phyloP scores from a whole-genome alignment of 2,329 filamentous ascomycete genomes.

The Cercospora sojina region DNA sequence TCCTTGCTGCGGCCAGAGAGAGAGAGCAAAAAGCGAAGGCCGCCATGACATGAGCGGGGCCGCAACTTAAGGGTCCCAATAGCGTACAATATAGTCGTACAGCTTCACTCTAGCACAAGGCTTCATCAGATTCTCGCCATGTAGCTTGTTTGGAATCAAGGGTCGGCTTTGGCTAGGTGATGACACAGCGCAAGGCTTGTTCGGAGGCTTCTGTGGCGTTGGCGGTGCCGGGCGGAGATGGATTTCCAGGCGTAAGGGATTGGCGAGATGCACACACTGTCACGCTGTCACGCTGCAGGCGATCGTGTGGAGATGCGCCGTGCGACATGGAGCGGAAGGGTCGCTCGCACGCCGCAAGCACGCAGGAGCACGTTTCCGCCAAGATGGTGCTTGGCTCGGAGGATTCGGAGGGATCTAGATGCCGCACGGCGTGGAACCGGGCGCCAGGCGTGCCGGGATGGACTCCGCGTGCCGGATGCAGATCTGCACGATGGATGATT shows the following conservation, averaged over 20 bases:
- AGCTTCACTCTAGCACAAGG: neutral
- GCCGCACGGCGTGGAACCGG: neutral
- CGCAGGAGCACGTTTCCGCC: neutral
- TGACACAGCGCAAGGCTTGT: neutral
- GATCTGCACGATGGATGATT: neutral
- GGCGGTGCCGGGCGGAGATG: neutral
- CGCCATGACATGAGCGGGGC: neutral
- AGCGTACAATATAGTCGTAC: neutral
- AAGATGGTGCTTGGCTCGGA: neutral
- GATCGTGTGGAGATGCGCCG: neutral
- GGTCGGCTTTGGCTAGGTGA: neutral
- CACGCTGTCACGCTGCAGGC: neutral
- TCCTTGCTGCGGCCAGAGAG: neutral
- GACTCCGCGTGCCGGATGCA: neutral
- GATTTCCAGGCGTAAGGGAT: neutral
- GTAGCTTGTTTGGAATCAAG: neutral
- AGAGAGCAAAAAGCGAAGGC: neutral
- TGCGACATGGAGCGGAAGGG: neutral
- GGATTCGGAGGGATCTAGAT: neutral
- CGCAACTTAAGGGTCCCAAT: neutral
- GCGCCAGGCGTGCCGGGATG: neutral
- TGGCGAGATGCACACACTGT: neutral
- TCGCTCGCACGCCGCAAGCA: neutral
- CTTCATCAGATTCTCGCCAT: neutral
- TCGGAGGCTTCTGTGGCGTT: neutral